phyloP scores from a whole-genome alignment of 176 grass and related monocot species.

The Miscanthus lutarioriparius region DNA sequence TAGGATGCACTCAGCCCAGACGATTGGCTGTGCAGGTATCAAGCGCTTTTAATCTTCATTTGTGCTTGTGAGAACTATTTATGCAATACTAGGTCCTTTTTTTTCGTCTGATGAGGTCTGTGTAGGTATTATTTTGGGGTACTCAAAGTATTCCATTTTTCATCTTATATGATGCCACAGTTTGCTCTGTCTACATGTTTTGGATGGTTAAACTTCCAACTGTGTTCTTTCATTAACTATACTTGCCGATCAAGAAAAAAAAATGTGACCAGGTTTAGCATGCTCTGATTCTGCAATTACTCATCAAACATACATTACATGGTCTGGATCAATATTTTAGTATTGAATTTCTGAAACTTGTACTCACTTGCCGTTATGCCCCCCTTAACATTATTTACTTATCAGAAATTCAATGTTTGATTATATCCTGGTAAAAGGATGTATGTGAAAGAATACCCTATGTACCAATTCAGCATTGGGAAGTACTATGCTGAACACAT shows the following conservation, averaged over 20 bases:
- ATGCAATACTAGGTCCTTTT: conserved; percentile 6
- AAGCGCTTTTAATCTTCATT: conserved; percentile 24
- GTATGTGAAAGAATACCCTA: neutral
- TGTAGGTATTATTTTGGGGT: neutral
- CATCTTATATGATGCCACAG: neutral
- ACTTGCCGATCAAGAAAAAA: neutral
- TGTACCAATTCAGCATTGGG: neutral
- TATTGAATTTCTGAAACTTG: neutral
- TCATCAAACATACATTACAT: neutral
- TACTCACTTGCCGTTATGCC: neutral
- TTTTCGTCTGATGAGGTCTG: conserved; percentile 12
- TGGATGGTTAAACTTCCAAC: neutral
- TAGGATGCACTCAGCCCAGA: conserved; percentile 95
- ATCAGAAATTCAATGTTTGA: neutral
- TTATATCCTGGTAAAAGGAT: neutral
- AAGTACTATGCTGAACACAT: neutral
- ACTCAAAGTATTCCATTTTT: neutral
- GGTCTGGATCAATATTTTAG: conserved; percentile 5
- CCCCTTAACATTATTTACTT: neutral
- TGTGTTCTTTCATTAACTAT: neutral
- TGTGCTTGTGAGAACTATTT: conserved; percentile 8
- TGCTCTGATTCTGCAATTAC: neutral
- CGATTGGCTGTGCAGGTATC: conserved; percentile 91
- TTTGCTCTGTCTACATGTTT: neutral
- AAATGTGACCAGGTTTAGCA: neutral